Evolutionary conservation across 805 yeast genomes (phyloP), one percentile per base, ranked within the genome.

Genomic region (Candida pseudoglaebosa): DNA sequence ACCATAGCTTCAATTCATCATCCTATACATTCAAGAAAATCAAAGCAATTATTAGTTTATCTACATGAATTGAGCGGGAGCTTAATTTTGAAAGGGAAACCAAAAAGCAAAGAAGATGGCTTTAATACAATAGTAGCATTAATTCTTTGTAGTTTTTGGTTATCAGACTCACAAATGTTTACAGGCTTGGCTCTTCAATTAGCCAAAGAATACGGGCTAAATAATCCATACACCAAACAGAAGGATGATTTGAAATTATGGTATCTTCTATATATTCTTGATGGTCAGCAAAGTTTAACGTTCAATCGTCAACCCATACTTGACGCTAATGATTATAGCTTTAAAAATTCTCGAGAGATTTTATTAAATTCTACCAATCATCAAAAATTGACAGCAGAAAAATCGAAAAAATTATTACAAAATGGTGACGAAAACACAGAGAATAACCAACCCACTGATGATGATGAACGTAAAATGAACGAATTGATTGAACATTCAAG

Each of bases 131-230:
- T 80, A n/a, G 62, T 80, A 15, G 84, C 83, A 0, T 61, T 82
- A 28, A 72, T 81, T 30, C 70, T 81, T 18, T 80, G 84, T 45
- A 81, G 84, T 34, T 78, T 81, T 49, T 82, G 87, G 87, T 67
- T 81, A 34, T 73, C 81, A 15, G 73, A 80, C 44, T 71, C 77
- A 13, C 84, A 78, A 49, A 70, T 78, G 74, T 78, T 80, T 48
- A 77, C 84, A 1, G 83, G 85, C 0, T 52, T 81, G 34, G 87
- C 87, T 0, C 52, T 81, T n/a, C 85, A 82, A 49, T 55, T 81
- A 19, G 85, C 86, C 0, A 73, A 73, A 40, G 77, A 71, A 37
- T 62, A 75, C 44, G 72, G 75, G 4, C 49, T 78, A 22, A 73
- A 70, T 50, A 48, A 54, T 16, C 62, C 66, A 9, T 39, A 35